Evolutionary conservation across 352 stramenopile species (phyloP), one percentile per base, ranked within the genome.

Genomic region (Phytophthora meadii): DNA sequence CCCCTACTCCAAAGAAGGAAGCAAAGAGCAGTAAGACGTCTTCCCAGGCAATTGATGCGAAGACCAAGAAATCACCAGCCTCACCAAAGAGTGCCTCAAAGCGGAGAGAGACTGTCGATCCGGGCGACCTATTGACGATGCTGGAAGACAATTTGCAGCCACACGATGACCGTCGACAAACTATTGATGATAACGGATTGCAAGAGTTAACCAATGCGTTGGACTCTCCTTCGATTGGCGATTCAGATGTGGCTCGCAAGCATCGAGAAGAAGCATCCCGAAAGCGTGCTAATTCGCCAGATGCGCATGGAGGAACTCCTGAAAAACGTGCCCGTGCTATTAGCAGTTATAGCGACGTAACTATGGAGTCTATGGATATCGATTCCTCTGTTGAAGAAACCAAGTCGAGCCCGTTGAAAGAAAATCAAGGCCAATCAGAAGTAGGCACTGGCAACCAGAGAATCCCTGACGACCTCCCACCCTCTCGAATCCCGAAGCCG

Each of bases 131-230:
- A 30, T 52, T 77, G 42, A 28, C 60, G 15, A 54, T 76, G 50
- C 25, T 72, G 9, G 47, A 56, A 19, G 56, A 49, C 15, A 56
- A 19, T 17, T 53, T 19, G 4, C 49, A 66, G 28, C 32, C 63
- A 34, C 24, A 64, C 12, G 49, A 58, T n/a, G 37, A 36, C 12
- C 82, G 82, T 34, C 81, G 84, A 39, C 79, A 88, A 30, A 91
- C 84, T 0, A 87, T 93, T 48, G 77, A 86, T 10, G 68, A 82
- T 9, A 71, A 72, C n/a, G 81, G 75, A 22, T 61, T 89, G 17
- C 48, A 73, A 9, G 77, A 84, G 34, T 51, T 89, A 28, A 65
- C 71, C 12, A 55, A 54, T n/a, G 67, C 56, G n/a, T 37, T 77
- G 10, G 61, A 49, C 9, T 50, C 45, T 32, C 15, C 32, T 47